A percentile compares a stretch with the other conserved stretches of the same genome.
Evolutionary conservation across 2,329 filamentous ascomycete species (phyloP).

Genomic region (Ceratocystis variospora): DNA sequence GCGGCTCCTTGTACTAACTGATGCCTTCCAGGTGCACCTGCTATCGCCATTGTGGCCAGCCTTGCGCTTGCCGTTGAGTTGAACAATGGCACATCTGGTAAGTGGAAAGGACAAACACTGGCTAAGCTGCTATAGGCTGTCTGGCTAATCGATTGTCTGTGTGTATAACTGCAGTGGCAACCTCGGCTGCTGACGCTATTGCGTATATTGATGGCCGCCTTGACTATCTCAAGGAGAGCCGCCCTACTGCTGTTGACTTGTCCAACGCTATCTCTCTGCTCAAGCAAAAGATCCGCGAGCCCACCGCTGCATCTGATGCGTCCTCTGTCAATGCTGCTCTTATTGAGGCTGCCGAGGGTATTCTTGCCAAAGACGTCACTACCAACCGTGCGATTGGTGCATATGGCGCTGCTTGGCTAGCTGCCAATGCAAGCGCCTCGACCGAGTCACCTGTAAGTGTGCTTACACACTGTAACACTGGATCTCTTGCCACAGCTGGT

Average conservation of each 20-base stretch:
- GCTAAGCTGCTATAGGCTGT: not conserved
- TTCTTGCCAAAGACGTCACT: conserved; percentile 71
- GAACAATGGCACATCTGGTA: conserved; percentile 38
- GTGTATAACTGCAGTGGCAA: conserved; percentile 30
- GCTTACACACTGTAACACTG: conserved; percentile 95
- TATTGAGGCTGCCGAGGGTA: conserved; percentile 67
- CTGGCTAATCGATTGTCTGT: conserved; percentile 1
- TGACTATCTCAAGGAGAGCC: conserved; percentile 74
- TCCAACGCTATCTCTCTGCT: conserved; percentile 78
- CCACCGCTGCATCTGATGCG: conserved; percentile 31
- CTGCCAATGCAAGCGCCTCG: conserved; percentile 40
- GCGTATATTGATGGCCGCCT: conserved; percentile 62
- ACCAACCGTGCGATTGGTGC: conserved; percentile 80
- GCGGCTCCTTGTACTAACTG: not conserved
- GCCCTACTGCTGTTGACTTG: conserved; percentile 89
- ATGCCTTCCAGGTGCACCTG: conserved; percentile 47
- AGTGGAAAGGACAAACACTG: conserved; percentile 21
- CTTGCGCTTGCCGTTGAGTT: conserved; percentile 80
- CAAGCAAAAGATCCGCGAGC: conserved; percentile 45
- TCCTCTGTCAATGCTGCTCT: conserved; percentile 53
- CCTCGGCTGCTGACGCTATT: conserved; percentile 43
- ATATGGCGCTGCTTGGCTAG: conserved; percentile 72
- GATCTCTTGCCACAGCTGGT: conserved; percentile 91
- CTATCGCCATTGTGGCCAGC: conserved; percentile 94
- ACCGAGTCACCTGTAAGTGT: conserved; percentile 50